Base-by-base conservation (phyloP, 305 asterid genomes). In the Stenogyne calaminthoides region DNA sequence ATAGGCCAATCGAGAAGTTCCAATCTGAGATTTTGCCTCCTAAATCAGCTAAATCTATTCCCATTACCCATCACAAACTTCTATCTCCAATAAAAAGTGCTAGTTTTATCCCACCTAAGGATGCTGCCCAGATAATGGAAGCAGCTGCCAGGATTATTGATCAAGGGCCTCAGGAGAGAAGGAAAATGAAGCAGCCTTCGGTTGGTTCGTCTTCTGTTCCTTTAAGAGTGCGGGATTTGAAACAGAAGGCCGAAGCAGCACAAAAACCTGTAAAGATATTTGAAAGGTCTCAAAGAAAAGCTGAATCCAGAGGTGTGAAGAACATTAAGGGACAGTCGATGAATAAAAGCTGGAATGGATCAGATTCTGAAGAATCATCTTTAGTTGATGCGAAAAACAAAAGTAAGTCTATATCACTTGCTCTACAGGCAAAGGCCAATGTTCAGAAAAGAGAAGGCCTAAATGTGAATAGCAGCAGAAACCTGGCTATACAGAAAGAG, bases 91-190 rank as follows among this genome's bases (percentile, higher is more conserved):
- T 92, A 64, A 95, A 92, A 74, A 87, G 94, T 14, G 78, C 79
- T 29, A 80, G 69, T 49, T 84, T 65, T 70, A 70, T 84, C 65
- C 86, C 91, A 7, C 71, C 91, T 54, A 85, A 86, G 69, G 87
- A 89, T 82, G 96, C 96, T 52, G 97, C 92, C 52, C 89, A 82
- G 40, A 86, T 95, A 67, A 95, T 90, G 98, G 99, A 88, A 81
- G 94, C 89, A 47, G 99, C 98, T 42, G 91, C 98, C 0, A 86
- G 91, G 73, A 92, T 95, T 55, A 83, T 90, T n/a, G 91, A 87
- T 64, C 87, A 86, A 0, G 84, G 85, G 32, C 89, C 80, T 54
- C 91, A 78, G 52, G 57, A 65, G 37, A 79, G 80, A 62, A 72
- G 72, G 15, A 90, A 80, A 76, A 57, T 74, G 12, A 92, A 85